These are phyloP conservation scores for Raffaelea arxii DNA, from an alignment of 2,329 filamentous ascomycete species.

Conservation along the genomic window DNA sequence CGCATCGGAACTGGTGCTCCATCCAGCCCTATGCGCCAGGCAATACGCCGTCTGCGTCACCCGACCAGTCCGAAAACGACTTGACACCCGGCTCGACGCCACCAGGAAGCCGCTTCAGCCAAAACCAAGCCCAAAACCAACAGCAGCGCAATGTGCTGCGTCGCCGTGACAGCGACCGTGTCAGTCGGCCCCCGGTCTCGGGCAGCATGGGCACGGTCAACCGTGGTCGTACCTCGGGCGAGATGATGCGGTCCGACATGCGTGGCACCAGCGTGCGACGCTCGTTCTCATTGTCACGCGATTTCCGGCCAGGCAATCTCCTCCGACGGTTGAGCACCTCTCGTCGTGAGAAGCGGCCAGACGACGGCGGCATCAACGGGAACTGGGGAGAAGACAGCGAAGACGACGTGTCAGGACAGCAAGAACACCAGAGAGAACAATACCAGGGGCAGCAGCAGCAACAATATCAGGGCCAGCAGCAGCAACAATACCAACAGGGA, in stretches of 20 bases:
- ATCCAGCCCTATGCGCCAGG: constrained; percentile 79
- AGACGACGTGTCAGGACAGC: constrained; percentile 17
- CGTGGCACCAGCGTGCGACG: constrained; percentile 16
- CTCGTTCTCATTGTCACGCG: constrained; percentile 45
- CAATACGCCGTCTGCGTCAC: constrained; percentile 61
- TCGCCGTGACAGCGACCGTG: constrained; percentile 26
- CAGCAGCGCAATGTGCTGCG: constrained; percentile 35
- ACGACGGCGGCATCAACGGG: constrained; percentile 47
- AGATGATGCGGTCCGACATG: constrained; percentile 22
- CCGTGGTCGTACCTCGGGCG: constrained; percentile 22
- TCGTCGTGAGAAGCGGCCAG: constrained; percentile 27
- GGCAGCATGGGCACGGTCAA: constrained; percentile 17
- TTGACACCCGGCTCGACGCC: constrained; percentile 28
- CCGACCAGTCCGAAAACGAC: constrained; percentile 41
- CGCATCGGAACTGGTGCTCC: constrained; percentile 90
- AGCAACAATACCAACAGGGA: background rate
- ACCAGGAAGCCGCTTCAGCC: constrained; percentile 19
- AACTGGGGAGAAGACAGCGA: constrained; percentile 37
- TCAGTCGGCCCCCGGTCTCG: constrained; percentile 37
- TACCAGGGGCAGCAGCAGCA: constrained; percentile 1
- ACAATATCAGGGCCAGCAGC: background rate
- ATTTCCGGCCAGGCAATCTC: constrained; percentile 26
- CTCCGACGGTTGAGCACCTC: constrained; percentile 28
- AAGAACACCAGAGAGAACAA: constrained; percentile 3
- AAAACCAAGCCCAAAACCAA: too few relatives aligned